Conservation (phyloP, 352 stramenopile species). For the Phytopythium sindhum region DNA sequence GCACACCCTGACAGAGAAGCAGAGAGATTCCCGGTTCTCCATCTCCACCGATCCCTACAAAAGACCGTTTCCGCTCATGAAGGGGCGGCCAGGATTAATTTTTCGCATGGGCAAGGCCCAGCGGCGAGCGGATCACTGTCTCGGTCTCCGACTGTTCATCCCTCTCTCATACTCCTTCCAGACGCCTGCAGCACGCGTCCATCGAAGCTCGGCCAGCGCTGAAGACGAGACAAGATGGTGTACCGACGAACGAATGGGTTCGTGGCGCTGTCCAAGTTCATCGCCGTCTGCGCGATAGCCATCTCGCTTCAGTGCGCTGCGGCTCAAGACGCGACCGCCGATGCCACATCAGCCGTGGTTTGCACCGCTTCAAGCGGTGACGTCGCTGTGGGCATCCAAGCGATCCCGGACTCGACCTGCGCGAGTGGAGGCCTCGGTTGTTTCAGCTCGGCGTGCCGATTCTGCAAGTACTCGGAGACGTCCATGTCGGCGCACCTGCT, state of each 20-base stretch:
- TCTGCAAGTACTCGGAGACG: constrained; percentile 33
- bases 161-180: background rate
- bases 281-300: background rate
- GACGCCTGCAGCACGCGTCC: constrained; percentile 1
- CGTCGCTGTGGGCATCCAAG: constrained; percentile 24
- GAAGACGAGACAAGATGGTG: constrained; percentile 7
- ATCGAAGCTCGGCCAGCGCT: background rate
- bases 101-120: background rate
- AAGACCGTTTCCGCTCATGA: background rate
- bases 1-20: background rate
- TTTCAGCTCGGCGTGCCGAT: constrained; percentile 29
- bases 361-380: constrained; percentile 24
- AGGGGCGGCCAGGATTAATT: background rate
- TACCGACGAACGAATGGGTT: background rate
- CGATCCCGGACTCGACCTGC: constrained; percentile 24
- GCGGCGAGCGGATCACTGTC: background rate
- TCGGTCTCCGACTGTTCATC: background rate
- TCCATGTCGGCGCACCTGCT: constrained; percentile 26
- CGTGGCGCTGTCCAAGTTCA: constrained; percentile 1
- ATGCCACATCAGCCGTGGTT: background rate
- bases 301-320: background rate
- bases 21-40: background rate
- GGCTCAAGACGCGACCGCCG: background rate
- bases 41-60: background rate
- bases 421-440: constrained; percentile 32